Conservation (phyloP, 495 filamentous ascomycete species). For the Daldinia concentrica region DNA sequence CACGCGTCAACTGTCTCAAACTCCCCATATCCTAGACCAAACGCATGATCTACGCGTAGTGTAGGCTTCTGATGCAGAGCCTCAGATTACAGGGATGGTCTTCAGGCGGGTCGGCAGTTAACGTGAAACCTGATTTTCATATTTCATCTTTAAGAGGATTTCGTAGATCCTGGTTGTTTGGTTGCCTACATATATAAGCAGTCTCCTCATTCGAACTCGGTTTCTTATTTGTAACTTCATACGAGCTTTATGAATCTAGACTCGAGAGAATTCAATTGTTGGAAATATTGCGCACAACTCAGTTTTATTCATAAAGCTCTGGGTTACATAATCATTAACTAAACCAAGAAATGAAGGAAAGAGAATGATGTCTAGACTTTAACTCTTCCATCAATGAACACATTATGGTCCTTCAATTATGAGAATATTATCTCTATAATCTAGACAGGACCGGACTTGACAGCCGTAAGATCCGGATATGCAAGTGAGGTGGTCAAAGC, state of each 20-base stretch:
- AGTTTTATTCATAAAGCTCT: neutral
- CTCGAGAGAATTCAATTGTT: neutral
- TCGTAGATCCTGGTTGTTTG: neutral
- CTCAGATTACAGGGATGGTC: slow-evolving; percentile 36
- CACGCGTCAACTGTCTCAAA: slow-evolving; percentile 40
- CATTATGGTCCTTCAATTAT: neutral
- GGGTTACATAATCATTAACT: neutral
- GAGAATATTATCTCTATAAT: neutral
- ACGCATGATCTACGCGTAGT: slow-evolving; percentile 35
- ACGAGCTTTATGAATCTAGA: neutral
- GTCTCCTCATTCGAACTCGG: neutral
- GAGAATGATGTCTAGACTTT: neutral
- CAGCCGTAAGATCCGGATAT: neutral
- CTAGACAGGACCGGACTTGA: neutral
- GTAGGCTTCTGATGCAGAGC: slow-evolving; percentile 37
- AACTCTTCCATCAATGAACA: neutral
- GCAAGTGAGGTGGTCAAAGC: neutral
- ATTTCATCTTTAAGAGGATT: neutral
- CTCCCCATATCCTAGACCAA: slow-evolving; percentile 30
- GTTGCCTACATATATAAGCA: neutral
- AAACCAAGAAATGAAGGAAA: neutral
- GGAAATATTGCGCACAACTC: neutral
- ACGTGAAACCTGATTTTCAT: slow-evolving; percentile 11
- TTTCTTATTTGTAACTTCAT: neutral
- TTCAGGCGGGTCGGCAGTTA: slow-evolving; percentile 16